A percentile compares a stretch with the other conserved stretches of the same genome.
Conservation (phyloP, 2,329 filamentous ascomycete genomes). For the Neocatenulostroma microsporum region DNA sequence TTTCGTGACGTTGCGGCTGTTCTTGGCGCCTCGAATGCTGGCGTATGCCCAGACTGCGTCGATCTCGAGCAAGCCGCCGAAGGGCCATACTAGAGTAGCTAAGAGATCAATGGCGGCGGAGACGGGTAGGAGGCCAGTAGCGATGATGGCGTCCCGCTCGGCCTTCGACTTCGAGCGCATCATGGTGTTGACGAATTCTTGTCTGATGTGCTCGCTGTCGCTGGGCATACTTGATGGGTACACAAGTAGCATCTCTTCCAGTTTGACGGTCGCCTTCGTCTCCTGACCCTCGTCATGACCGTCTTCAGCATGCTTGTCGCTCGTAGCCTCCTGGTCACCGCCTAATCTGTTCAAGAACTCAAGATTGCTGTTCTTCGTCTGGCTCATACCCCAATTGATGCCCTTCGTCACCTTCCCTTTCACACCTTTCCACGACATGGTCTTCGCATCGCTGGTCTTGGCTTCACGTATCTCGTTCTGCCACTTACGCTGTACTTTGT, state of each 20-base stretch:
- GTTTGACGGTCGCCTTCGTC: constrained; percentile 30
- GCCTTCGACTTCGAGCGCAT: constrained; percentile 36
- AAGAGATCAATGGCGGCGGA: constrained; percentile 29
- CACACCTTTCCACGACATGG: constrained; percentile 36
- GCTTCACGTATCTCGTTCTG: constrained; percentile 39
- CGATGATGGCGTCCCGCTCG: constrained; percentile 36
- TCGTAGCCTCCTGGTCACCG: constrained; percentile 13
- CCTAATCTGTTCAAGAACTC: constrained; percentile 39
- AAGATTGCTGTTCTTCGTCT: constrained; percentile 35
- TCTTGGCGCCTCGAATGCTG: constrained; percentile 41
- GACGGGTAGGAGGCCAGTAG: constrained; percentile 36
- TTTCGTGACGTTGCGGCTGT: constrained; percentile 33
- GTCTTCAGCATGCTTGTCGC: constrained; percentile 24
- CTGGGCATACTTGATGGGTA: constrained; percentile 30
- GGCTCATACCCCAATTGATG: constrained; percentile 34
- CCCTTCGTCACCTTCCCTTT: constrained; percentile 36
- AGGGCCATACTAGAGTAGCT: constrained; percentile 30
- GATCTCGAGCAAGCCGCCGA: constrained; percentile 32
- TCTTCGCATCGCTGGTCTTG: constrained; percentile 35
- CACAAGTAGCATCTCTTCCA: constrained; percentile 36
- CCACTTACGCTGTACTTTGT: constrained; percentile 41
- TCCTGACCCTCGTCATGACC: constrained; percentile 24
- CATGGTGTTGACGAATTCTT: constrained; percentile 37
- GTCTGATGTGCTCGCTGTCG: constrained; percentile 28
- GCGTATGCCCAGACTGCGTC: constrained; percentile 32